Evolutionary conservation across 169 alveolate species (phyloP).

Genomic region (Plasmodium cynomolgi): DNA sequence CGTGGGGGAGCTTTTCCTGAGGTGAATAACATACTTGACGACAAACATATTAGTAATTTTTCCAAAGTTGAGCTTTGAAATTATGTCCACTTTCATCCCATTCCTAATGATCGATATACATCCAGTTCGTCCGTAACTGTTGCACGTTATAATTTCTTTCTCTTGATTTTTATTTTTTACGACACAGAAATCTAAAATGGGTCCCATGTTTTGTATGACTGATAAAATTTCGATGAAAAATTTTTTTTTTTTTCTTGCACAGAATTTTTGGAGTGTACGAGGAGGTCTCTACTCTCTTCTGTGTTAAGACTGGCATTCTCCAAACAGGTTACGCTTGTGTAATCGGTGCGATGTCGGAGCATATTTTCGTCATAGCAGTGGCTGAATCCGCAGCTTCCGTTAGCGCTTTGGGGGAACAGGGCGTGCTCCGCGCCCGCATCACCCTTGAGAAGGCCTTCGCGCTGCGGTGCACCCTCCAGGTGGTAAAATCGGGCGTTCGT

Average conservation of each 20-base stretch:
- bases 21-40: constrained; percentile 55
- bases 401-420: background rate
- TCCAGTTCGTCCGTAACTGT: constrained; percentile 71
- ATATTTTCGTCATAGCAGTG: background rate
- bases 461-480: background rate
- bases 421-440: background rate
- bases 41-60: constrained; percentile 46
- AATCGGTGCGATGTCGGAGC: background rate
- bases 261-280: background rate
- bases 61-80: constrained; percentile 13
- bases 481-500: background rate
- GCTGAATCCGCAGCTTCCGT: background rate
- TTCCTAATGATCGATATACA: constrained; percentile 65
- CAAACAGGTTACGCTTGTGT: background rate
- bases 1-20: constrained; percentile 2
- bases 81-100: constrained; percentile 57
- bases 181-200: constrained; percentile 67
- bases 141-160: constrained; percentile 64
- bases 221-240: constrained; percentile 64
- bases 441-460: background rate
- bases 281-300: background rate
- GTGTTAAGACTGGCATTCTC: background rate
- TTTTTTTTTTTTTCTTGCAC: constrained; percentile 11
- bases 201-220: constrained; percentile 69
- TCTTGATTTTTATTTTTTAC: constrained; percentile 31